Conservation (phyloP, 2,329 filamentous ascomycete genomes). For the Hypoxylon sp. region DNA sequence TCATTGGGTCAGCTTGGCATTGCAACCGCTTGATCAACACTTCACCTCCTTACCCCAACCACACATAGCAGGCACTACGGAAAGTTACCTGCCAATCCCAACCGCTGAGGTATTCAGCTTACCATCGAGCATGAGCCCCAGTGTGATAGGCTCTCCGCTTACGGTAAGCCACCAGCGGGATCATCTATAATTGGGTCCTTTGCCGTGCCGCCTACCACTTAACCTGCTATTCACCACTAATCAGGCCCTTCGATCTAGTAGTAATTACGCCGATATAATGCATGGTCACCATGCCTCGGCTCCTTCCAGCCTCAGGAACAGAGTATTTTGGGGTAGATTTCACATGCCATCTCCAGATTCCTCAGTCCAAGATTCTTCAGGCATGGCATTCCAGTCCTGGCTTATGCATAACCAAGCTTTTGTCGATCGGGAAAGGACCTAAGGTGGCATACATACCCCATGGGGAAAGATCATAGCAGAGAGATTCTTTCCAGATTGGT, state of each 20-base stretch:
- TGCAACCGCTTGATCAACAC: slow-evolving; percentile 25
- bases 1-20: slow-evolving; percentile 29
- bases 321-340: slow-evolving; percentile 22
- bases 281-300: slow-evolving; percentile 29
- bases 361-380: slow-evolving; percentile 3
- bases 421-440: slow-evolving; percentile 12
- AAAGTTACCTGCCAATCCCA: slow-evolving; percentile 31
- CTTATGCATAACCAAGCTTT: slow-evolving; percentile 30
- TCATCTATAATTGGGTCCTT: slow-evolving; percentile 31
- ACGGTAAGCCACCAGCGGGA: slow-evolving; percentile 12
- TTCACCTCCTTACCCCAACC: slow-evolving; percentile 22
- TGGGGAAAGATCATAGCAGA: slow-evolving; percentile 21
- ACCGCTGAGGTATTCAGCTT: slow-evolving; percentile 27
- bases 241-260: slow-evolving; percentile 19
- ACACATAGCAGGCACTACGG: slow-evolving; percentile 19
- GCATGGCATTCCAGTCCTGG: slow-evolving; percentile 30
- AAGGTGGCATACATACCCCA: slow-evolving; percentile 30
- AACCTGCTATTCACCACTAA: slow-evolving; percentile 13
- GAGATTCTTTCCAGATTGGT: slow-evolving; percentile 31
- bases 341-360: slow-evolving; percentile 30
- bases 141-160: slow-evolving; percentile 18
- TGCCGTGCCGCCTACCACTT: slow-evolving; percentile 1
- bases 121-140: slow-evolving; percentile 12
- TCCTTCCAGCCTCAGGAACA: slow-evolving; percentile 27
- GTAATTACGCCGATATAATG: slow-evolving; percentile 28